Base-by-base conservation (phyloP, 2,329 filamentous ascomycete species). In the Sarocladium strictum region DNA sequence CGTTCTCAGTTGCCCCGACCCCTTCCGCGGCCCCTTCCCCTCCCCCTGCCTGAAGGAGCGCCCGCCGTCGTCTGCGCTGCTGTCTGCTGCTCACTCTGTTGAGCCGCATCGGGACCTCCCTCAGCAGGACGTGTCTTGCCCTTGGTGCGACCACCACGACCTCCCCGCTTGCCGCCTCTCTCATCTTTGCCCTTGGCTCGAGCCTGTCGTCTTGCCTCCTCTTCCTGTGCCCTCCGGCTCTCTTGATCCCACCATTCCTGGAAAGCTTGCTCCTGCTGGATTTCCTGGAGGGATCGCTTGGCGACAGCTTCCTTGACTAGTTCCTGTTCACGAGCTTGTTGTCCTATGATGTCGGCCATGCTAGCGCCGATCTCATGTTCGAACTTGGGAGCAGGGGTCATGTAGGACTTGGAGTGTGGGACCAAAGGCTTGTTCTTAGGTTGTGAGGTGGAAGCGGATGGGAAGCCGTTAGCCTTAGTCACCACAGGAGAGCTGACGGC, bases 201-300 rank as follows among this genome's bases (percentile, higher is more conserved):
- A 32, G 64, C 65, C 23, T 68, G 64, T 51, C 72, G 67, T 43
- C 70, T 65, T 2, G 76, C 76, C 58, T 84, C 83, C 60, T 86
- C 82, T 60, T 86, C 82, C 59, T 86, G 85, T 35, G 87, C 81
- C 26, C 88, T 78, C 57, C 79, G 79, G 62, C 86, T 90, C 69
- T 96, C 92, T 58, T 88, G 85, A 60, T 95, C 90, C 91, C 91
- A 96, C 91, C 92, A 96, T 67, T 95, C 86, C 66, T 97, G 90
- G 67, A 99, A 99, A 53, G 90, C 90, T 66, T 99, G 94, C 70
- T 99, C 94, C 60, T 94, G 85, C 67, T 99, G 94, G 56, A 99
- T 99, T 59, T 97, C 94, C 64, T 95, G 86, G 27, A 99, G 73
- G 59, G 89, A 94, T 55, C 93, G 82, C 71, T 96, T 97, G 2